Base-by-base conservation (phyloP, 345 rosid genomes). In the Salix koriyanagi region DNA sequence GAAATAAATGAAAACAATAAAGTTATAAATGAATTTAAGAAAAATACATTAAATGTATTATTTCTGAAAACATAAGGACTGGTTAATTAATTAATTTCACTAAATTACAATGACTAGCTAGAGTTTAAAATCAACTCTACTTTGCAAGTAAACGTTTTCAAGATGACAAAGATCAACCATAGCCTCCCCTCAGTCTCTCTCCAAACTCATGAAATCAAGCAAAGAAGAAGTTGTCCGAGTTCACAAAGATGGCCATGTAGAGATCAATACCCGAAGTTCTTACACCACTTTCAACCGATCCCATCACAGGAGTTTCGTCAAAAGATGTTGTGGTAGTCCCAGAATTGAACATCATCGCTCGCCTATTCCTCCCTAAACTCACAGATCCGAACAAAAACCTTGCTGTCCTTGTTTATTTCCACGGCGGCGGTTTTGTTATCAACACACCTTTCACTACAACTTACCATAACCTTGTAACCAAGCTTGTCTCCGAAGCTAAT, bases 331-430 rank as follows among this genome's bases (percentile, higher is more conserved):
- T 76, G 0, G 65, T 81, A 42, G 28, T 75, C 4, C 74, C 69
- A 7, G 77, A 79, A 62, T 28, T 81, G 65, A 46, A 78, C 70
- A 74, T 88, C 76, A 82, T 83, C 54, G 90, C 87, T 18, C 88
- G 91, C 34, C 77, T 89, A 65, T 87, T 77, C 75, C 87, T 88
- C 50, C 91, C 90, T 5, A 77, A 76, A 72, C 58, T 73, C 39
- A 10, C 76, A 70, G 42, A 26, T 28, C 65, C 73, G 0, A 26
- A 39, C 62, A 75, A 73, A 7, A 90, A 87, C 14, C 71, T 87
- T 12, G 90, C 90, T 37, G 68, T 90, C 54, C 83, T 89, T 1
- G 79, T 87, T 70, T 87, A 84, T 85, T 86, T 90, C 79, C 90
- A 84, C 64, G 92, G 91, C 12, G 91, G 91, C 7, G 90, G 73